These are phyloP conservation scores for Mycena floridula DNA, from an alignment of 768 basidiomycete genomes.

Conservation along the genomic window DNA sequence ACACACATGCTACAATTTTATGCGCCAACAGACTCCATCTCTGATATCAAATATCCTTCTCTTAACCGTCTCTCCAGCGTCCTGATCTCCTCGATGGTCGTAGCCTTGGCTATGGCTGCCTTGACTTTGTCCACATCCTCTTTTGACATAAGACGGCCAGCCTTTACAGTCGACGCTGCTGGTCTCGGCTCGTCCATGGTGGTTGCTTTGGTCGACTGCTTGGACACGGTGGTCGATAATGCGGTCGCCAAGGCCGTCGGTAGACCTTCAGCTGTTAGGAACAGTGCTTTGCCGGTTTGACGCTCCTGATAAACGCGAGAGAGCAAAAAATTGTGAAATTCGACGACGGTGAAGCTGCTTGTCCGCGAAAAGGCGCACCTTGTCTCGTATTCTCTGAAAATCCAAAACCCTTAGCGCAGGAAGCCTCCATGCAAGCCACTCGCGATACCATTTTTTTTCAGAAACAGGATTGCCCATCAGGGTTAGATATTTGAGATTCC, in stretches of 20 bases:
- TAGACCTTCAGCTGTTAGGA: slow-evolving; percentile 74
- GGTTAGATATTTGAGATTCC: slow-evolving; percentile 67
- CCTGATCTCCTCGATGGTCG: slow-evolving; percentile 84
- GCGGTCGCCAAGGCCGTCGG: slow-evolving; percentile 77
- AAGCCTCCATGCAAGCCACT: slow-evolving; percentile 90
- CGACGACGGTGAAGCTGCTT: slow-evolving; percentile 15
- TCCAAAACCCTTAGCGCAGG: slow-evolving; percentile 86
- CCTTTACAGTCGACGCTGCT: slow-evolving; percentile 50
- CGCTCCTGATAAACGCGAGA: slow-evolving; percentile 56
- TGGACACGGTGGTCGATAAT: slow-evolving; percentile 67
- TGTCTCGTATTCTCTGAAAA: slow-evolving; percentile 92
- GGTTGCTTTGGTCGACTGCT: slow-evolving; percentile 52
- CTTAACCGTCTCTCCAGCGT: slow-evolving; percentile 74
- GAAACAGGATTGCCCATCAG: slow-evolving; percentile 79
- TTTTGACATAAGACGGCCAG: slow-evolving; percentile 85
- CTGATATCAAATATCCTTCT: slow-evolving; percentile 82
- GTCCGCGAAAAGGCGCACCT: slow-evolving; percentile 61
- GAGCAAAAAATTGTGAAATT: slow-evolving; percentile 8
- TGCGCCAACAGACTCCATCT: slow-evolving; percentile 73
- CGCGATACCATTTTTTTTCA: slow-evolving; percentile 94
- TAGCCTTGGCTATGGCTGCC: slow-evolving; percentile 85
- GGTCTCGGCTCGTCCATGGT: slow-evolving; percentile 78
- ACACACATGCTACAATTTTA: slow-evolving; percentile 25
- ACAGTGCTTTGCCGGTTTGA: slow-evolving; percentile 63
- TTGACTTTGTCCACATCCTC: slow-evolving; percentile 87